phyloP scores from a whole-genome alignment of 2,329 filamentous ascomycete species.

The Ophiostoma montium region DNA sequence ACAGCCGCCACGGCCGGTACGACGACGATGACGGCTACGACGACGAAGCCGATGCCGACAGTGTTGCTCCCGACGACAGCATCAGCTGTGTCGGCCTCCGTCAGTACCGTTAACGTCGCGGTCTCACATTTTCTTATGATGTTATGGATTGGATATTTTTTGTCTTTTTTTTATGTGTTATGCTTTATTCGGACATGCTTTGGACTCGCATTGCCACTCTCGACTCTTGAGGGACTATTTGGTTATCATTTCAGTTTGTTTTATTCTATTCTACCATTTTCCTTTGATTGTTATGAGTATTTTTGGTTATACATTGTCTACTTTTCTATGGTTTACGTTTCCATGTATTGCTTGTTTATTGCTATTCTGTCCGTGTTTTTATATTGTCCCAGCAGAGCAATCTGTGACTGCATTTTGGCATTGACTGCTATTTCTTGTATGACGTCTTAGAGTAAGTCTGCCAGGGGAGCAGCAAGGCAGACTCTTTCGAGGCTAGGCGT shows the following conservation, averaged over 20 bases:
- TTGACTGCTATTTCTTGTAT: too few relatives aligned
- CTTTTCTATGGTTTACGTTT: neutral
- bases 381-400: neutral
- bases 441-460: too few relatives aligned
- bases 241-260: neutral
- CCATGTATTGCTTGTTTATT: neutral
- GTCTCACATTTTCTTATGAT: too few relatives aligned
- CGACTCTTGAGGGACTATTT: too few relatives aligned
- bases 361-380: neutral
- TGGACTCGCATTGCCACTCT: too few relatives aligned
- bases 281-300: too few relatives aligned
- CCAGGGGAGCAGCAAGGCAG: too few relatives aligned
- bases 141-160: too few relatives aligned
- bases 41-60: conserved; percentile 22
- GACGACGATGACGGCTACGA: conserved; percentile 1
- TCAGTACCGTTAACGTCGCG: conserved; percentile 17
- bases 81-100: conserved; percentile 44
- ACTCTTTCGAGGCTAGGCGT: too few relatives aligned
- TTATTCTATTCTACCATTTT: neutral
- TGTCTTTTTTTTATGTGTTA: too few relatives aligned
- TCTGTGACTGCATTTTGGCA: neutral
- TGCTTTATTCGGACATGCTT: too few relatives aligned
- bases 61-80: conserved; percentile 45
- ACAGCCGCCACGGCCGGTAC: neutral
- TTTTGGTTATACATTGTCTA: neutral